Conservation (phyloP, 2,329 filamentous ascomycete genomes). For the Talaromyces sp. region DNA sequence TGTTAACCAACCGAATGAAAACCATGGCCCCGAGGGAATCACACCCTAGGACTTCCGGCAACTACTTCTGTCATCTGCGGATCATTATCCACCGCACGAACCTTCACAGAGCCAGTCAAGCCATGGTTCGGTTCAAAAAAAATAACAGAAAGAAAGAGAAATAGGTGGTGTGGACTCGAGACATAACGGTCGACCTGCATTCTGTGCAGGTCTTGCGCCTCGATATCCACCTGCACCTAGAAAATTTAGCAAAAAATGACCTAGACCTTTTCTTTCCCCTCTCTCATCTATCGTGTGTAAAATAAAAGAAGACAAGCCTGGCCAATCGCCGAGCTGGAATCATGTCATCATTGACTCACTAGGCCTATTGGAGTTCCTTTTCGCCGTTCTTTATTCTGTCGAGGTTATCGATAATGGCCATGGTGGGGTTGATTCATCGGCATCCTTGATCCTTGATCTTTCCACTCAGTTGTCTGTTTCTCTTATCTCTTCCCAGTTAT, state of each 20-base stretch:
- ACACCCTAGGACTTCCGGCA: not conserved
- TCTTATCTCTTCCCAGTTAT: not conserved
- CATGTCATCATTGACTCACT: not conserved
- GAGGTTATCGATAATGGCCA: slow-evolving; percentile 2
- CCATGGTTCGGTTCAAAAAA: slow-evolving; percentile 32
- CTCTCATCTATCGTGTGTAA: not conserved
- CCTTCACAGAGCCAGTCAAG: slow-evolving; percentile 18
- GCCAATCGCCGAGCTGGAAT: slow-evolving; percentile 4
- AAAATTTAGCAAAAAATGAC: not conserved
- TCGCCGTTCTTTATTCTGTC: slow-evolving; percentile 3
- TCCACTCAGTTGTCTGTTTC: not conserved
- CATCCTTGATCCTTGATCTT: too few relatives aligned
- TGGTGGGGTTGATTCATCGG: not conserved
- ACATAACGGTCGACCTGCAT: slow-evolving; percentile 15
- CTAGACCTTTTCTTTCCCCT: not conserved
- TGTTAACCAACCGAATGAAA: not conserved
- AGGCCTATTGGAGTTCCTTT: not conserved
- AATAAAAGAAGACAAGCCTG: not conserved
- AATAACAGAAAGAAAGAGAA: not conserved
- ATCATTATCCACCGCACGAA: slow-evolving; percentile 11
- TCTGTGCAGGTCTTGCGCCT: not conserved
- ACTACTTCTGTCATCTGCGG: slow-evolving; percentile 6
- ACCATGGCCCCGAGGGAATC: not conserved
- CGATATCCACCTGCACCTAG: slow-evolving; percentile 10
- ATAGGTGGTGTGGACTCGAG: not conserved